A percentile compares a stretch with the other conserved stretches of the same genome.
These are phyloP conservation scores for Mucor plumbeus DNA, from an alignment of 371 early-diverging fungal species.

Conservation along the genomic window DNA sequence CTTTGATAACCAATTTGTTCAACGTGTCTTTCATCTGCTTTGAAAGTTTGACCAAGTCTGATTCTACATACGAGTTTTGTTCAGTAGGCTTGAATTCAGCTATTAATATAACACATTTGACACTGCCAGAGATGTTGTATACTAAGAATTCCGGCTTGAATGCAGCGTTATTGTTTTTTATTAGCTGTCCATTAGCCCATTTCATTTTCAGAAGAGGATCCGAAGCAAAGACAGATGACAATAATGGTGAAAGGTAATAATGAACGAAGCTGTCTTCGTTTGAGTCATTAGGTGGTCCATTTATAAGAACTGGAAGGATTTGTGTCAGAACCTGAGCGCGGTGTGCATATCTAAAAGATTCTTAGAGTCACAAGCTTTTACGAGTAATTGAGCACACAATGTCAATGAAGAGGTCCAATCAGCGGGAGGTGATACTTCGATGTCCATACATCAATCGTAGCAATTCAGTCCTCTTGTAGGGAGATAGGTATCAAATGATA, in stretches of 20 bases:
- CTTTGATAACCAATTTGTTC: slow-evolving; percentile 18
- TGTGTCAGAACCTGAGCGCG: slow-evolving; percentile 23
- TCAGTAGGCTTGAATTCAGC: slow-evolving; percentile 21
- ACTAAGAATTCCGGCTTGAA: slow-evolving; percentile 22
- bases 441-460: slow-evolving; percentile 18
- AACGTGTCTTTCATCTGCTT: slow-evolving; percentile 22
- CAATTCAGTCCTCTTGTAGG: not conserved
- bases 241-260: slow-evolving; percentile 19
- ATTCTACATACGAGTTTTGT: slow-evolving; percentile 21
- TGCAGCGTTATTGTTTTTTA: not conserved
- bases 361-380: slow-evolving; percentile 11
- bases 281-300: slow-evolving; percentile 24
- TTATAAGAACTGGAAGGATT: slow-evolving; percentile 20
- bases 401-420: slow-evolving; percentile 14
- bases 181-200: slow-evolving; percentile 23
- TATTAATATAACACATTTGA: slow-evolving; percentile 12
- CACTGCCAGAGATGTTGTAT: slow-evolving; percentile 16
- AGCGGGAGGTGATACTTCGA: slow-evolving; percentile 17
- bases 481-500: too few species aligned
- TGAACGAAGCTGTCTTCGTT: slow-evolving; percentile 22
- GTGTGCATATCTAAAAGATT: slow-evolving; percentile 23
- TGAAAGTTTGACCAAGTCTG: slow-evolving; percentile 20
- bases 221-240: slow-evolving; percentile 18
- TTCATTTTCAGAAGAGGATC: slow-evolving; percentile 18
- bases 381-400: slow-evolving; percentile 14